phyloP scores from a whole-genome alignment of 1,284 basidiomycete species.

The Naganishia cerealis region DNA sequence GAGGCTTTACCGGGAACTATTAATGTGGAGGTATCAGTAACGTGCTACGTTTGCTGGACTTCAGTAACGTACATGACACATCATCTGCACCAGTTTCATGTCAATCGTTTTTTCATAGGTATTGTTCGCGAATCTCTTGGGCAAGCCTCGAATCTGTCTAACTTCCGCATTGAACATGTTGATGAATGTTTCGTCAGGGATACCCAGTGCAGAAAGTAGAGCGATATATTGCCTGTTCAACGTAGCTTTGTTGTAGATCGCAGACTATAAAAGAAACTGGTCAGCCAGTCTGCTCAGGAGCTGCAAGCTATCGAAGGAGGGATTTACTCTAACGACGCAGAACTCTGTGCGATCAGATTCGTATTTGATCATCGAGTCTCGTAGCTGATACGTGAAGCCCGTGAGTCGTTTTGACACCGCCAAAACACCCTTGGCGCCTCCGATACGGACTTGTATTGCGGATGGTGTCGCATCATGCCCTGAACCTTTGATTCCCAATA shows the following conservation, averaged over 20 bases:
- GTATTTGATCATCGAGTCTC: constrained; percentile 51
- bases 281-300: not conserved
- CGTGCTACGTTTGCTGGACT: not conserved
- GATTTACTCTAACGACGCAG: constrained; percentile 47
- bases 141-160: constrained; percentile 42
- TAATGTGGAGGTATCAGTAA: not conserved
- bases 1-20: constrained; percentile 45
- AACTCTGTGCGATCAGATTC: constrained; percentile 41
- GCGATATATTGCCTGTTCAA: constrained; percentile 55
- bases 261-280: constrained; percentile 40
- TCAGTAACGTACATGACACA: constrained; percentile 13
- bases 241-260: constrained; percentile 51
- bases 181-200: constrained; percentile 45
- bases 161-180: constrained; percentile 46
- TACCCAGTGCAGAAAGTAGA: constrained; percentile 50
- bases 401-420: constrained; percentile 47
- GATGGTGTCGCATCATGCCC: constrained; percentile 40
- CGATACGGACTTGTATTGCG: constrained; percentile 51
- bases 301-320: not conserved
- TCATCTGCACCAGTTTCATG: constrained; percentile 39
- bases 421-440: constrained; percentile 54
- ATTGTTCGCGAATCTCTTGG: constrained; percentile 37
- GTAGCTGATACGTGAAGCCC: constrained; percentile 42
- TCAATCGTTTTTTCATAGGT: not conserved
- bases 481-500: constrained; percentile 38